Conservation (phyloP, 1,139 yeast genomes). For the Candida anutae region DNA sequence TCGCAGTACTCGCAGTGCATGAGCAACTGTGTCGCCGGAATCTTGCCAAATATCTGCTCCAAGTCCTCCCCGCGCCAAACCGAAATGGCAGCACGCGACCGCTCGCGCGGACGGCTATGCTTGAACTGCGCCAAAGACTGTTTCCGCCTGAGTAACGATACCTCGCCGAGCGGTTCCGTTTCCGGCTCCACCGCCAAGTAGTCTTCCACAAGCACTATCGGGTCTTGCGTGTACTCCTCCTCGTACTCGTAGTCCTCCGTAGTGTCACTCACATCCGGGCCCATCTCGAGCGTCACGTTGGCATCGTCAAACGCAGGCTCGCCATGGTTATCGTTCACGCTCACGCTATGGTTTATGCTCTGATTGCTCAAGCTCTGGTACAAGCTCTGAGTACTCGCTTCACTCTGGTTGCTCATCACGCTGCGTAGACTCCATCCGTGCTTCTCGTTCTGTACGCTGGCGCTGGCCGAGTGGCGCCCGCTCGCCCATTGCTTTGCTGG, state of each 20-base stretch:
- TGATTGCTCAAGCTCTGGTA: neutral
- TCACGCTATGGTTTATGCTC: too few species aligned
- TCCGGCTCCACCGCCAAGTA: constrained; percentile 20
- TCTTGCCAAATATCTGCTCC: constrained; percentile 34
- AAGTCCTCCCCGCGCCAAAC: constrained; percentile 16
- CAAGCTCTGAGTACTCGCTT: neutral
- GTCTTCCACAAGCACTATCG: constrained; percentile 46
- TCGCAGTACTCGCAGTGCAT: constrained; percentile 62
- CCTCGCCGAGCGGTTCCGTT: constrained; percentile 3
- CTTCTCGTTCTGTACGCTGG: too few species aligned
- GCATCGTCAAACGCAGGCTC: constrained; percentile 1
- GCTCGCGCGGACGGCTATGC: constrained; percentile 11
- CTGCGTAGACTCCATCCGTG: too few species aligned
- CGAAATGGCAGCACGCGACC: constrained; percentile 9
- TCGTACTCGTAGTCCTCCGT: constrained; percentile 13
- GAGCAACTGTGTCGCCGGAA: constrained; percentile 34
- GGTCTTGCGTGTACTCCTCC: constrained; percentile 34
- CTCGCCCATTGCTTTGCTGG: constrained; percentile 7
- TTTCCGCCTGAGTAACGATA: constrained; percentile 23
- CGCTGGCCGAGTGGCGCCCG: too few species aligned
- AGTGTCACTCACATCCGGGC: constrained; percentile 2
- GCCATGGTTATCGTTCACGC: too few species aligned
- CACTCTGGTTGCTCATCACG: too few species aligned
- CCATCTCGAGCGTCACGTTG: too few species aligned
- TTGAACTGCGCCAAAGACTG: constrained; percentile 35